phyloP scores from a whole-genome alignment of 2,329 filamentous ascomycete species.

The Magnaporthales sp. region DNA sequence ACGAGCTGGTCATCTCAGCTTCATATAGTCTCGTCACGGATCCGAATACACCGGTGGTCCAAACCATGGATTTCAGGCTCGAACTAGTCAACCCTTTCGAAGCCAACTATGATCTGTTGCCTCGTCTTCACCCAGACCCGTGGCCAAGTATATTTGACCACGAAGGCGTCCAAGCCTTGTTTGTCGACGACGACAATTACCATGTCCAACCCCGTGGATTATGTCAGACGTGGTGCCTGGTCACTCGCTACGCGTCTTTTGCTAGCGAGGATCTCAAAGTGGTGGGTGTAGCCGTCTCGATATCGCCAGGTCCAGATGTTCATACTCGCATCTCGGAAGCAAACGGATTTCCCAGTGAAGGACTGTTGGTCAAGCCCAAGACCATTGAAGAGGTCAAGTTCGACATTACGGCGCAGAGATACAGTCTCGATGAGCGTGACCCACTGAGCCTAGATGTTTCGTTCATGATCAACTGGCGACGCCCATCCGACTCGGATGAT shows the following conservation, averaged over 20 bases:
- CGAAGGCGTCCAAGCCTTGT: slow-evolving; percentile 32
- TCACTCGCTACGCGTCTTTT: slow-evolving; percentile 68
- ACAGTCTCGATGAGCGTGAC: slow-evolving; percentile 72
- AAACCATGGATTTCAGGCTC: slow-evolving; percentile 60
- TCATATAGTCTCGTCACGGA: slow-evolving; percentile 76
- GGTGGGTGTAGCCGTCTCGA: slow-evolving; percentile 47
- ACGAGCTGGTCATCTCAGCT: slow-evolving; percentile 64
- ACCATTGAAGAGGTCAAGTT: slow-evolving; percentile 66
- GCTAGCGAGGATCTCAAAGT: slow-evolving; percentile 63
- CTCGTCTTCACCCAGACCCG: slow-evolving; percentile 63
- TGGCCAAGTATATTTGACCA: slow-evolving; percentile 85
- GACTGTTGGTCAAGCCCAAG: slow-evolving; percentile 50
- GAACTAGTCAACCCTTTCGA: slow-evolving; percentile 79
- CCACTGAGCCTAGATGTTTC: slow-evolving; percentile 66
- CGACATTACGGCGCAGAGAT: slow-evolving; percentile 65
- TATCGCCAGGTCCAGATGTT: slow-evolving; percentile 43
- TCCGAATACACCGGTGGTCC: slow-evolving; percentile 69
- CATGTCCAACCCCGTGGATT: slow-evolving; percentile 45
- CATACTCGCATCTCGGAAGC: slow-evolving; percentile 41
- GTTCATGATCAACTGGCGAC: slow-evolving; percentile 70
- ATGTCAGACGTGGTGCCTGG: slow-evolving; percentile 71
- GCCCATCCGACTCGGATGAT: slow-evolving; percentile 27
- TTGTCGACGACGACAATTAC: slow-evolving; percentile 12
- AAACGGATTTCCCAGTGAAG: slow-evolving; percentile 28
- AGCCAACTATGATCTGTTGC: slow-evolving; percentile 80